phyloP scores from a whole-genome alignment of 1,284 basidiomycete species.

The Moesziomyces parantarcticus region DNA sequence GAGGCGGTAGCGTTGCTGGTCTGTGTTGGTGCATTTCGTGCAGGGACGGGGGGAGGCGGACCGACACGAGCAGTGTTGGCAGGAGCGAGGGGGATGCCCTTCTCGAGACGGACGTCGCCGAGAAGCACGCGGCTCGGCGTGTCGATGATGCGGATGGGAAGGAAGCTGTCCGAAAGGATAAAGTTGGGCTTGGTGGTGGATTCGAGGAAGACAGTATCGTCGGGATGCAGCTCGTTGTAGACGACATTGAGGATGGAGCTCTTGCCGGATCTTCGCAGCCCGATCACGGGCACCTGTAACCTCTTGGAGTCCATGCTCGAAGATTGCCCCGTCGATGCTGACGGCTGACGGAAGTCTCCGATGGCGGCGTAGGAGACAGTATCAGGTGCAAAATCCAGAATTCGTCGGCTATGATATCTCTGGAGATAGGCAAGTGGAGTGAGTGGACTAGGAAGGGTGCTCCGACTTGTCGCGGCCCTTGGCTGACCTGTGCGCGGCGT shows the following conservation, averaged over 20 bases:
- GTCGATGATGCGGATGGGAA: conserved; percentile 94
- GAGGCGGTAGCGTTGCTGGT: conserved; percentile 1
- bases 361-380: too few relatives aligned
- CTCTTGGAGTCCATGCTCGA: conserved; percentile 30
- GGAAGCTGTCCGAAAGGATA: conserved; percentile 77
- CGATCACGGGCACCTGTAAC: conserved; percentile 47
- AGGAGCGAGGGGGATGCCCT: conserved; percentile 35
- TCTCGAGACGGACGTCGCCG: conserved; percentile 34
- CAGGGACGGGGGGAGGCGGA: conserved; percentile 37
- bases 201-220: conserved; percentile 91
- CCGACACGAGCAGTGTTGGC: conserved; percentile 17
- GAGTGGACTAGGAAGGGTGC: too few relatives aligned
- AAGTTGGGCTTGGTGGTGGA: conserved; percentile 57
- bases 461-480: neutral
- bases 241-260: conserved; percentile 90
- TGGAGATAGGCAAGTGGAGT: too few relatives aligned
- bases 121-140: conserved; percentile 80
- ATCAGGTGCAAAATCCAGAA: too few relatives aligned
- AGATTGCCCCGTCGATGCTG: neutral
- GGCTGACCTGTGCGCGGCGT: neutral
- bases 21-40: conserved; percentile 19
- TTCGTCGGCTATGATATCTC: too few relatives aligned
- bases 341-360: too few relatives aligned
- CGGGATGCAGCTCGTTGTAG: conserved; percentile 83
- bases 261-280: conserved; percentile 76